A percentile compares a stretch with the other conserved stretches of the same genome.
Evolutionary conservation across 345 rosid species (phyloP).

Genomic region (Ceriops tagal): DNA sequence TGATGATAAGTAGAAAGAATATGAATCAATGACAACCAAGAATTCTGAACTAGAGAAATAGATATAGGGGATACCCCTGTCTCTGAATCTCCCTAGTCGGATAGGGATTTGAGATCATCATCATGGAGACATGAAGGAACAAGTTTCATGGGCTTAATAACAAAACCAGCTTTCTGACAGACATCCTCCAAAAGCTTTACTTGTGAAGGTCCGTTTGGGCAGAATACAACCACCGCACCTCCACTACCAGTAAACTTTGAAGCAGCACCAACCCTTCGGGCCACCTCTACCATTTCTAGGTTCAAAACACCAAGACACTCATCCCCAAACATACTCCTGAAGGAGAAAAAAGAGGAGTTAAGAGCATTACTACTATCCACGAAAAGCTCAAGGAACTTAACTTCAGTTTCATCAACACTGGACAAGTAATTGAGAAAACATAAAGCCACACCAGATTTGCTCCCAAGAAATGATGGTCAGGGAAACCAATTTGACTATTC

Average conservation of each 20-base stretch:
- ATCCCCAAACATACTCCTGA: constrained; percentile 79
- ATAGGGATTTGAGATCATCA: constrained; percentile 38
- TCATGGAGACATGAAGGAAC: constrained; percentile 46
- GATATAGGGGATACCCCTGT: too few species aligned
- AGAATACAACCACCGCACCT: constrained; percentile 86
- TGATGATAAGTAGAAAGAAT: too few species aligned
- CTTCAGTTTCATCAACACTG: background rate
- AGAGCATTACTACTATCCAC: background rate
- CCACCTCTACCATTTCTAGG: constrained; percentile 88
- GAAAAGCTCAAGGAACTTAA: background rate
- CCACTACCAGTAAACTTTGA: constrained; percentile 92
- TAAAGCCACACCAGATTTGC: too few species aligned
- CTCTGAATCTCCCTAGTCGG: background rate
- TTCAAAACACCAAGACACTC: constrained; percentile 62
- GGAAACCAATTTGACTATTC: too few species aligned
- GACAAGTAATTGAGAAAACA: too few species aligned
- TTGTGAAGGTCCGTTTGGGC: constrained; percentile 66
- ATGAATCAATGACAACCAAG: too few species aligned
- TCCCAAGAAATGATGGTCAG: too few species aligned
- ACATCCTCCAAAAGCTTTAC: constrained; percentile 60
- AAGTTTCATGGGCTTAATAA: constrained; percentile 47
- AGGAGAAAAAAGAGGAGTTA: background rate
- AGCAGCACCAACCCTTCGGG: constrained; percentile 69
- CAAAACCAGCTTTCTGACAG: constrained; percentile 67
- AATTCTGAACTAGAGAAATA: too few species aligned